These are phyloP conservation scores for Singerocomus inundabilis DNA, from an alignment of 1,284 basidiomycete species.

Conservation along the genomic window DNA sequence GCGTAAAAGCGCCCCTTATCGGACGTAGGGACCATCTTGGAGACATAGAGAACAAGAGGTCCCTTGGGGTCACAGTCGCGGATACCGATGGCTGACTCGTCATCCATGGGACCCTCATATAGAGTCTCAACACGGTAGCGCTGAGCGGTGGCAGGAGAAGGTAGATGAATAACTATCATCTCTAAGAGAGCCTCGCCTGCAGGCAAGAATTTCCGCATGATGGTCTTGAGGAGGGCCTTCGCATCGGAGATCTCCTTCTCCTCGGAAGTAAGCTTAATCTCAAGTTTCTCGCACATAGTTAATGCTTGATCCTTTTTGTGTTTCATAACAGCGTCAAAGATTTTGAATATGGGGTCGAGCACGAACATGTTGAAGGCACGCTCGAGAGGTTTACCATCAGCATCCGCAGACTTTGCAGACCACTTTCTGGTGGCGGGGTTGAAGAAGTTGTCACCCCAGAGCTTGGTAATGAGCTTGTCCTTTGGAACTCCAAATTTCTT, in stretches of 20 bases:
- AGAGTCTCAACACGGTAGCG: slow-evolving; percentile 99
- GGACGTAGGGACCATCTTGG: slow-evolving; percentile 99
- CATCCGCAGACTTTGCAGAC: slow-evolving; percentile 77
- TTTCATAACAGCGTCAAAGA: slow-evolving; percentile 99
- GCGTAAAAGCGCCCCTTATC: slow-evolving; percentile 99
- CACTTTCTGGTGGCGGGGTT: slow-evolving; percentile 98
- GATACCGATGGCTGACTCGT: slow-evolving; percentile 98
- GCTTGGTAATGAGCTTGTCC: slow-evolving; percentile 96
- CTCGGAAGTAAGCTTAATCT: slow-evolving; percentile 85
- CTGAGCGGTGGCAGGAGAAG: slow-evolving; percentile 96
- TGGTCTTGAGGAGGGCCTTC: slow-evolving; percentile 94
- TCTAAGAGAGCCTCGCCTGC: slow-evolving; percentile 98
- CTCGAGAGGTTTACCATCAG: slow-evolving; percentile 88
- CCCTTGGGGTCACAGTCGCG: slow-evolving; percentile 98
- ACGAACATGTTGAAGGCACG: slow-evolving; percentile 96
- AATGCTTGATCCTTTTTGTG: slow-evolving; percentile 94
- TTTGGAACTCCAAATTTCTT: slow-evolving; percentile 99
- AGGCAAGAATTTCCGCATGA: slow-evolving; percentile 99
- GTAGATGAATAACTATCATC: slow-evolving; percentile 99
- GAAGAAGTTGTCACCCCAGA: slow-evolving; percentile 99
- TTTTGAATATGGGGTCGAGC: slow-evolving; percentile 98
- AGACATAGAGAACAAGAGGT: slow-evolving; percentile 98
- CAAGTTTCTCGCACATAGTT: slow-evolving; percentile 95
- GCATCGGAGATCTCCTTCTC: slow-evolving; percentile 91
- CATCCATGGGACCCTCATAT: slow-evolving; percentile 99